These are phyloP conservation scores for Mucor racemosus DNA, from an alignment of 371 early-diverging fungal genomes.

Conservation along the genomic window DNA sequence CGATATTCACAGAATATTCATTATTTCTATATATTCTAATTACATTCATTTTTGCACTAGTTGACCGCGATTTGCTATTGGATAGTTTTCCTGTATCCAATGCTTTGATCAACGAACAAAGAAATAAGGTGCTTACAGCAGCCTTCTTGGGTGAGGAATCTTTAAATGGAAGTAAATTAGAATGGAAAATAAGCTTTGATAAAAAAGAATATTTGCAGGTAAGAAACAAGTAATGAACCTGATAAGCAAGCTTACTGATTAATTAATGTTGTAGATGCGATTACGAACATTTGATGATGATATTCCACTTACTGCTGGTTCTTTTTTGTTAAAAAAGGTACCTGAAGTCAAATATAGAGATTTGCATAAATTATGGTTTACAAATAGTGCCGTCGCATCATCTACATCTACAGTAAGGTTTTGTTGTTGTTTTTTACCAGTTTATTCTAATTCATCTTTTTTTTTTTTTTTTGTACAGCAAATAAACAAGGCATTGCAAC, in stretches of 20 bases:
- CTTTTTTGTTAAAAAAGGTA: background rate
- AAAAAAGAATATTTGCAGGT: background rate
- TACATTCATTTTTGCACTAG: background rate
- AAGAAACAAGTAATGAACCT: background rate
- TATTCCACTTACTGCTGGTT: background rate
- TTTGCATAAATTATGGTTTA: constrained; percentile 2
- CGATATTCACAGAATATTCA: background rate
- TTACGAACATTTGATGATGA: background rate
- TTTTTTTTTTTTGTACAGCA: background rate
- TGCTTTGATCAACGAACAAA: constrained; percentile 3
- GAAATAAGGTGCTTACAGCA: background rate
- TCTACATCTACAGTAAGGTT: background rate
- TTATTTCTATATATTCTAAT: background rate
- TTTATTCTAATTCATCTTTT: background rate
- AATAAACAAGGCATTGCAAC: background rate
- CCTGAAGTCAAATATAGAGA: background rate
- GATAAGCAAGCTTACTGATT: background rate
- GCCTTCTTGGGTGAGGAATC: background rate
- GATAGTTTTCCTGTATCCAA: background rate
- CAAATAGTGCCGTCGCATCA: background rate
- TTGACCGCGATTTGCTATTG: background rate
- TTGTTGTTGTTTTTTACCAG: background rate
- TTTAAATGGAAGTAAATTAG: background rate
- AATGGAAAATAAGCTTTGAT: background rate
- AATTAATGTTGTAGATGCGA: background rate